These are phyloP conservation scores for Torulaspora gathmanii DNA, from an alignment of 805 yeast species.

Conservation along the genomic window DNA sequence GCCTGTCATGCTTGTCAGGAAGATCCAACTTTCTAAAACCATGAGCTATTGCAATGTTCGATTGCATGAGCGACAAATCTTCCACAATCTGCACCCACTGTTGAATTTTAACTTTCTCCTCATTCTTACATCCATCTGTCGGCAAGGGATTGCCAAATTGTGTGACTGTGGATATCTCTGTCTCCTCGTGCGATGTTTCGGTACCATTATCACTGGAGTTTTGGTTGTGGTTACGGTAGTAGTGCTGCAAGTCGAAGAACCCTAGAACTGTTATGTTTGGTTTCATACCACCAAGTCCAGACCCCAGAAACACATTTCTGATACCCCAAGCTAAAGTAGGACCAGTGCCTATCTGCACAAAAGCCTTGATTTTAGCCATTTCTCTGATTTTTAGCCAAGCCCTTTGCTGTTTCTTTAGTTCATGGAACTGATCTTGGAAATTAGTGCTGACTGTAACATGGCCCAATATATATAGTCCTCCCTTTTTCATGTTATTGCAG, in stretches of 20 bases:
- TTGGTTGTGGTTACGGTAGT: constrained; percentile 3
- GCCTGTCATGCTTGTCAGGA: constrained; percentile 45
- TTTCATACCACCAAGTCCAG: constrained; percentile 98
- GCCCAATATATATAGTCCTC: constrained; percentile 88
- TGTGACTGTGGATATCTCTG: constrained; percentile 3
- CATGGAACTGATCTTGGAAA: constrained; percentile 62
- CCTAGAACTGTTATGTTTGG: constrained; percentile 94
- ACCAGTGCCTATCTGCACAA: constrained; percentile 87
- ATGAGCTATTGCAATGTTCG: constrained; percentile 90
- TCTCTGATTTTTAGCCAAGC: constrained; percentile 88
- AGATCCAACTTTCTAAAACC: constrained; percentile 67
- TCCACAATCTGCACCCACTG: constrained; percentile 94
- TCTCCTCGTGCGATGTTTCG: constrained; percentile 5
- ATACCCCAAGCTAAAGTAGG: constrained; percentile 93
- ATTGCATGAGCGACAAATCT: constrained; percentile 80
- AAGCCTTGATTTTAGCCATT: constrained; percentile 74
- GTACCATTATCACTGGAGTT: constrained; percentile 8
- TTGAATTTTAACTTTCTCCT: constrained; percentile 58
- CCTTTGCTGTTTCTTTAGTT: constrained; percentile 62
- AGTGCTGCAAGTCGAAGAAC: constrained; percentile 58
- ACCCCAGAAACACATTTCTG: constrained; percentile 82
- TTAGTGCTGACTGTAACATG: constrained; percentile 66
- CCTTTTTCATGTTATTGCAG: constrained; percentile 92
- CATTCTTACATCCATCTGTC: constrained; percentile 73
- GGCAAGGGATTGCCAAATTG: constrained; percentile 48